These are phyloP conservation scores for Mycena crocata DNA, from an alignment of 768 basidiomycete species.

Conservation along the genomic window DNA sequence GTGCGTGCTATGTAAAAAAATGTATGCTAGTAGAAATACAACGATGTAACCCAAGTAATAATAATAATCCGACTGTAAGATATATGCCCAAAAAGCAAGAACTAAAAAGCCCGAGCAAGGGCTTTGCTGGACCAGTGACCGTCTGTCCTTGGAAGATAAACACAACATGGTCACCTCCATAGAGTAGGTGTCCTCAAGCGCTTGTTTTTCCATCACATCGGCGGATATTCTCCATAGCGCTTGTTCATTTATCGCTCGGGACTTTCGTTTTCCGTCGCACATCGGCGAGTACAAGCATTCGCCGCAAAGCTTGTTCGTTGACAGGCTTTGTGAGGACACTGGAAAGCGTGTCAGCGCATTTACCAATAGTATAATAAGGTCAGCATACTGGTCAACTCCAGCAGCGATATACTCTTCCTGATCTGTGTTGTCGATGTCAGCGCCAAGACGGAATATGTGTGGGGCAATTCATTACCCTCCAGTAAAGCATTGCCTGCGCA, in stretches of 20 bases:
- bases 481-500: conserved; percentile 63
- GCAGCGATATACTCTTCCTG: conserved; percentile 83
- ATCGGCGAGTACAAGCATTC: conserved; percentile 58
- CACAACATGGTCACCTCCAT: too few species aligned
- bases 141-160: too few species aligned
- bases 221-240: too few species aligned
- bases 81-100: conserved; percentile 15
- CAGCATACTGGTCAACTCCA: conserved; percentile 80
- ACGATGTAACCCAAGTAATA: background rate
- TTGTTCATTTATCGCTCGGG: too few species aligned
- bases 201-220: too few species aligned
- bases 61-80: conserved; percentile 24
- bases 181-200: too few species aligned
- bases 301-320: conserved; percentile 64
- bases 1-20: background rate
- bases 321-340: conserved; percentile 88
- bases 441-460: conserved; percentile 5
- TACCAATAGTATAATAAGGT: conserved; percentile 6
- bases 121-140: too few species aligned
- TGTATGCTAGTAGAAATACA: conserved; percentile 21
- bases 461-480: conserved; percentile 49
- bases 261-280: conserved; percentile 61
- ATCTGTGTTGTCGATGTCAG: conserved; percentile 57
- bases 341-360: conserved; percentile 26
- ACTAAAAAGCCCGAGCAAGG: conserved; percentile 17